A percentile compares a stretch with the other conserved stretches of the same genome.
Conservation (phyloP, 2,329 filamentous ascomycete species). For the Fusarium globosum region DNA sequence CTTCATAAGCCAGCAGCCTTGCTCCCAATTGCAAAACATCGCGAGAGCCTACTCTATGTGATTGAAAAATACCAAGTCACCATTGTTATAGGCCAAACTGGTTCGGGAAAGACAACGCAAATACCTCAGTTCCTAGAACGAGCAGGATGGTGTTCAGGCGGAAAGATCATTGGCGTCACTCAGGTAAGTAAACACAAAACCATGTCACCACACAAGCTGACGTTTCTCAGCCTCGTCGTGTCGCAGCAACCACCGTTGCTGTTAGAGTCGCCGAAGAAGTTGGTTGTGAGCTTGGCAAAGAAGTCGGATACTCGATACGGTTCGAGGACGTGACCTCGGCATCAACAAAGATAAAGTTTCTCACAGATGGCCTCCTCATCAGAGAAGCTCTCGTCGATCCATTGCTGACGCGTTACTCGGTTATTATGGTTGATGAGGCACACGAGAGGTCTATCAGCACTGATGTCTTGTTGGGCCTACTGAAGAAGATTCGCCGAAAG, state of each 20-base stretch:
- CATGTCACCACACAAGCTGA: constrained; percentile 26
- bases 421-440: constrained; percentile 98
- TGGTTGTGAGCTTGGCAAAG: constrained; percentile 85
- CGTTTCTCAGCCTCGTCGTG: constrained; percentile 77
- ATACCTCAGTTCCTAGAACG: constrained; percentile 91
- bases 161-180: constrained; percentile 86
- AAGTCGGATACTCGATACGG: constrained; percentile 91
- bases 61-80: constrained; percentile 87
- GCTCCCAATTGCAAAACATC: constrained; percentile 87
- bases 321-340: constrained; percentile 93
- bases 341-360: constrained; percentile 89
- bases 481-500: constrained; percentile 89
- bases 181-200: constrained; percentile 69
- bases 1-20: constrained; percentile 87
- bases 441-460: constrained; percentile 94
- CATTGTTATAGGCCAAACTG: constrained; percentile 92
- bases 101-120: constrained; percentile 95
- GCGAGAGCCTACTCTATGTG: constrained; percentile 82
- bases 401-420: constrained; percentile 87
- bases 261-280: constrained; percentile 90
- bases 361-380: constrained; percentile 92
- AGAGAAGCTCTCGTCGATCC: constrained; percentile 95
- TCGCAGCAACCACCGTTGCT: constrained; percentile 92
- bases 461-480: constrained; percentile 86
- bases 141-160: constrained; percentile 88